Evolutionary conservation across 768 basidiomycete genomes (phyloP).

Genomic region (Mrakia blollopis): DNA sequence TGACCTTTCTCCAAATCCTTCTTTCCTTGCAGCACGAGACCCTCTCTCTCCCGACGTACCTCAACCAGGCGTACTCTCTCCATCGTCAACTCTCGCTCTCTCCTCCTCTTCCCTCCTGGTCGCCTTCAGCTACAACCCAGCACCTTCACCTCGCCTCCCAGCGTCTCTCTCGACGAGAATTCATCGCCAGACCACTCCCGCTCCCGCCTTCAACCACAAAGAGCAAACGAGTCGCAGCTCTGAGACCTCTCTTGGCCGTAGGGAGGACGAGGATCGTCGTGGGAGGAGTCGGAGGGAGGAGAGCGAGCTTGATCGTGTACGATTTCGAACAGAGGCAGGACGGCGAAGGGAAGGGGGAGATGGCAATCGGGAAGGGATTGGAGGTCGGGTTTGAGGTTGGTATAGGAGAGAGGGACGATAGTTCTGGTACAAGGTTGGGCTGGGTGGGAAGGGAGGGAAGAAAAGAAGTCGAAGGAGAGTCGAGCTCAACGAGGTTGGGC

Average conservation of each 20-base stretch:
- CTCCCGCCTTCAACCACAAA: not conserved
- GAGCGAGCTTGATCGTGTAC: not conserved
- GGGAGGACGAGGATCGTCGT: not conserved
- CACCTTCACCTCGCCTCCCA: constrained; percentile 6
- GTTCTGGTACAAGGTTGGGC: not conserved
- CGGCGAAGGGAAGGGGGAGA: constrained; percentile 45
- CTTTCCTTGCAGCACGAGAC: not conserved
- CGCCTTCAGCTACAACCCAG: not conserved
- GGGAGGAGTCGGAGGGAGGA: not conserved
- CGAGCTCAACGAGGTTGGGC: not conserved
- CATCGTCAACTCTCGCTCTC: not conserved
- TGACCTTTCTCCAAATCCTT: not conserved
- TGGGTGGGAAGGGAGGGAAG: not conserved
- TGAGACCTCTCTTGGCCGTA: not conserved
- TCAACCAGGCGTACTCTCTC: not conserved
- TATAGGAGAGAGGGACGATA: not conserved
- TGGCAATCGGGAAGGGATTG: not conserved
- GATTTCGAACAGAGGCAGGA: not conserved
- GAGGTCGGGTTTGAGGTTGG: not conserved
- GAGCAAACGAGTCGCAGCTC: not conserved
- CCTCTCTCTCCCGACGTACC: not conserved
- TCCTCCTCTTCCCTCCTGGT: not conserved
- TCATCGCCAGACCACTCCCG: not conserved
- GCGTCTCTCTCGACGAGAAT: not conserved
- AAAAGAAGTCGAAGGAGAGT: not conserved